phyloP scores from a whole-genome alignment of 2,329 filamentous ascomycete genomes.

The Sphaerulina populicola region DNA sequence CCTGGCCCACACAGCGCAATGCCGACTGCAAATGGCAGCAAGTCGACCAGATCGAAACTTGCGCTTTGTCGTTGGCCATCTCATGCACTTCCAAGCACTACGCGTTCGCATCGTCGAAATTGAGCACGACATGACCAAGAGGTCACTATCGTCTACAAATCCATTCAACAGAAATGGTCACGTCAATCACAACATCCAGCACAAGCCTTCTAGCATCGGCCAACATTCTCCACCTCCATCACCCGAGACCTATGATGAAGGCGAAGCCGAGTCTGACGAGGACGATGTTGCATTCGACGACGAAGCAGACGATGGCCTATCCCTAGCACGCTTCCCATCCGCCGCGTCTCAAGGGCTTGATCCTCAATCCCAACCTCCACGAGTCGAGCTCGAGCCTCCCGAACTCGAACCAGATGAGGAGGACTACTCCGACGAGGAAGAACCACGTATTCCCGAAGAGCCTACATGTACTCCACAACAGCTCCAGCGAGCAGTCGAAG shows the following conservation, averaged over 20 bases:
- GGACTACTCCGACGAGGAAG: constrained; percentile 26
- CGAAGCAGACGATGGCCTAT: constrained; percentile 23
- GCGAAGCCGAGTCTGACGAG: constrained; percentile 17
- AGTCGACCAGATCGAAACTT: constrained; percentile 30
- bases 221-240: constrained; percentile 25
- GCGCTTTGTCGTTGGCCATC: constrained; percentile 32
- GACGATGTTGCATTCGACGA: constrained; percentile 23
- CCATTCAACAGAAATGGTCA: constrained; percentile 26
- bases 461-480: constrained; percentile 18
- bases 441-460: constrained; percentile 25
- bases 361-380: constrained; percentile 9
- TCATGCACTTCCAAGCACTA: constrained; percentile 31
- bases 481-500: constrained; percentile 24
- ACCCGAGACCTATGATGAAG: constrained; percentile 14
- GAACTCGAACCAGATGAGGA: constrained; percentile 23
- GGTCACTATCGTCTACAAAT: constrained; percentile 17
- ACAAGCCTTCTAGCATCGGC: constrained; percentile 21
- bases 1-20: constrained; percentile 32
- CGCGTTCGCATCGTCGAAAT: constrained; percentile 33
- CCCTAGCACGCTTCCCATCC: constrained; percentile 28
- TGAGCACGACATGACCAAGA: constrained; percentile 28
- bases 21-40: constrained; percentile 30
- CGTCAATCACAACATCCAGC: constrained; percentile 16
- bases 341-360: constrained; percentile 19
- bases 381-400: constrained; percentile 18